Base-by-base conservation (phyloP, 2,329 filamentous ascomycete species). In the Neofusicoccum kwambonambiense region DNA sequence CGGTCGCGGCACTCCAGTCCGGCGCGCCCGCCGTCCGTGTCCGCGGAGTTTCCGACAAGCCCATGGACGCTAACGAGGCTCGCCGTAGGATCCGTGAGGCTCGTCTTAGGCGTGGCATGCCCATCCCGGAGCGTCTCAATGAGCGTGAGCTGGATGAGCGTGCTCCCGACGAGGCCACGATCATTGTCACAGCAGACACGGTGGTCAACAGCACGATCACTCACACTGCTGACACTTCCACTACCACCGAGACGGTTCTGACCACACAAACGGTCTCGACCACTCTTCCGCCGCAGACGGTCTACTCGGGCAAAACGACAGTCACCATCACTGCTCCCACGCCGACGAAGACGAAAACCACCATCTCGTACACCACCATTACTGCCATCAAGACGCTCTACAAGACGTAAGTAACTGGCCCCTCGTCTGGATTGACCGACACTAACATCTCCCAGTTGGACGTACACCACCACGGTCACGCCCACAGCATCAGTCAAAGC, bases 261-360 rank as follows among this genome's bases (percentile, higher is more conserved):
- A 51, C 69, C 27, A 70, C 67, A 5, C 68, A 67, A 1, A 71
- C 72, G 0, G 68, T 69, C 11, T 73, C 72, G 1, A 71, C 69
- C 2, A 77, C 72, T 0, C 66, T 77, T 1, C 75, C 77, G 3
- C 74, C 77, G 17, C 67, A 69, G 3, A 80, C 78, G 0, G 69
- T 79, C 9, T 72, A 72, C 51, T 74, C 72, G 4, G 77, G 77
- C 9, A 65, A 72, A 15, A 72, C 70, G 15, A 76, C 73, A 1
- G 64, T 67, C 2, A 77, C 74, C 0, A 71, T 73, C 9, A 79
- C 77, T 1, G 71, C 75, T 1, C 75, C 77, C 5, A 75, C 75
- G 1, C 71, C 72, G 0, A 78, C 75, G 0, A 76, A 75, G 65
- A 77, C 76, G 3, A 65, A 64, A 8, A 47, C 69, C 6, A 68